These are phyloP conservation scores for Giardia muris DNA, from an alignment of 208 protist species.

Conservation along the genomic window DNA sequence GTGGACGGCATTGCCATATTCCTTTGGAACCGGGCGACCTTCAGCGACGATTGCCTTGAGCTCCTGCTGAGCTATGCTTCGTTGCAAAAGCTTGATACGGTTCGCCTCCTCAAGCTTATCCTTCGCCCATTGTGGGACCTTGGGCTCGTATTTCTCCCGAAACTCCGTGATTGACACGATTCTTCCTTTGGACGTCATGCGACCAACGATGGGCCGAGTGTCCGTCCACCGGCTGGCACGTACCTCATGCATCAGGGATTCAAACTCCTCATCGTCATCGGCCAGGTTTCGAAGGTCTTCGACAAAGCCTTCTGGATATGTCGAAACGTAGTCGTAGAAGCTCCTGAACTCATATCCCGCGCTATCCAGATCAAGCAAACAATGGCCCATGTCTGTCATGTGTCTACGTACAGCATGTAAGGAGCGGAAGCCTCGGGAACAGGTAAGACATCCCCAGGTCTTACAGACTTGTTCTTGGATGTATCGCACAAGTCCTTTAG, in stretches of 20 bases:
- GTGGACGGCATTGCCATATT: not conserved
- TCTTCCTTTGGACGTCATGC: not conserved
- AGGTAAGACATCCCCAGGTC: not conserved
- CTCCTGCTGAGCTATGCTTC: not conserved
- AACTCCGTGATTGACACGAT: not conserved
- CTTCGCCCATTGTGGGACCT: not conserved
- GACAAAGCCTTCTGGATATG: not conserved
- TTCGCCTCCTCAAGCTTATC: not conserved
- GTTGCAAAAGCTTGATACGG: not conserved
- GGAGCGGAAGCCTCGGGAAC: not conserved
- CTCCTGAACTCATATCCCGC: not conserved
- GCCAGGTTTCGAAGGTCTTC: not conserved
- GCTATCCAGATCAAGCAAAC: not conserved
- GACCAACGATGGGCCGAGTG: not conserved
- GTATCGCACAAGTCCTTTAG: not conserved
- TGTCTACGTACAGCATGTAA: not conserved
- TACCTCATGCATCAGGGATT: not conserved
- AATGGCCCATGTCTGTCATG: not conserved
- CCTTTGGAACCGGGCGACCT: not conserved
- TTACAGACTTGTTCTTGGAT: not conserved
- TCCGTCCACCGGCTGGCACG: not conserved
- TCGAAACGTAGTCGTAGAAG: not conserved
- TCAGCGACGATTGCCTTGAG: not conserved
- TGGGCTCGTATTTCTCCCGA: not conserved
- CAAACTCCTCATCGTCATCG: not conserved